Evolutionary conservation across 2,329 filamentous ascomycete genomes (phyloP).

Genomic region (Aspergillus tanneri): DNA sequence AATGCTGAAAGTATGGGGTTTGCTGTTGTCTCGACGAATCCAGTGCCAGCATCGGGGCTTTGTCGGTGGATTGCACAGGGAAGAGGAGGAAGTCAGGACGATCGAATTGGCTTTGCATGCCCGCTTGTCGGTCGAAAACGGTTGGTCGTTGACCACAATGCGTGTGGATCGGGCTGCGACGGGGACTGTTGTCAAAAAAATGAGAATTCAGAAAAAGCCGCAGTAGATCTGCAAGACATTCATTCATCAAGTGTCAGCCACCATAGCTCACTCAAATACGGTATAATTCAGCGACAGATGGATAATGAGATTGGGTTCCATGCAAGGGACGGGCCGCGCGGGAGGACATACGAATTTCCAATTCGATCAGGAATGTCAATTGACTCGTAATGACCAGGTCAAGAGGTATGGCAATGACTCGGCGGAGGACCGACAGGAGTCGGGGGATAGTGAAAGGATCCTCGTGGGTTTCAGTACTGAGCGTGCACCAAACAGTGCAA

Average conservation of each 20-base stretch:
- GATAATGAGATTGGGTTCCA: constrained; percentile 9
- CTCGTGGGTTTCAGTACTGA: no score
- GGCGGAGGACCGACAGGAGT: not conserved
- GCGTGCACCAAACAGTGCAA: no score
- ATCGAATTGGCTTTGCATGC: constrained; percentile 22
- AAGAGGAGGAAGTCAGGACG: constrained; percentile 24
- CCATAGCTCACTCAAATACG: constrained; percentile 2
- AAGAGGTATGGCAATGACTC: not conserved
- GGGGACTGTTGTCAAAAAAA: not conserved
- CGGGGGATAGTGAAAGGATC: not conserved
- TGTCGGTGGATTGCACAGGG: constrained; percentile 12
- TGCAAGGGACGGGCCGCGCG: constrained; percentile 16
- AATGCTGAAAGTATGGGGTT: constrained; percentile 30
- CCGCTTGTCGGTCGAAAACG: constrained; percentile 10
- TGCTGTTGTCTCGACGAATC: constrained; percentile 34
- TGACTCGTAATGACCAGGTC: not conserved
- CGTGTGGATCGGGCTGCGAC: constrained; percentile 11
- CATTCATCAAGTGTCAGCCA: constrained; percentile 13
- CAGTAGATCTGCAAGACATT: constrained; percentile 13
- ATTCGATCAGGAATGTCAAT: not conserved
- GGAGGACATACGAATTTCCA: constrained; percentile 12
- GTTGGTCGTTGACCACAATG: constrained; percentile 1
- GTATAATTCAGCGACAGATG: not conserved
- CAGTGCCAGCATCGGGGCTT: constrained; percentile 33
- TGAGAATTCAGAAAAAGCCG: not conserved